A percentile compares a stretch with the other conserved stretches of the same genome.
phyloP scores from a whole-genome alignment of 257 asterid species.

The Dorcoceras hygrometricum region DNA sequence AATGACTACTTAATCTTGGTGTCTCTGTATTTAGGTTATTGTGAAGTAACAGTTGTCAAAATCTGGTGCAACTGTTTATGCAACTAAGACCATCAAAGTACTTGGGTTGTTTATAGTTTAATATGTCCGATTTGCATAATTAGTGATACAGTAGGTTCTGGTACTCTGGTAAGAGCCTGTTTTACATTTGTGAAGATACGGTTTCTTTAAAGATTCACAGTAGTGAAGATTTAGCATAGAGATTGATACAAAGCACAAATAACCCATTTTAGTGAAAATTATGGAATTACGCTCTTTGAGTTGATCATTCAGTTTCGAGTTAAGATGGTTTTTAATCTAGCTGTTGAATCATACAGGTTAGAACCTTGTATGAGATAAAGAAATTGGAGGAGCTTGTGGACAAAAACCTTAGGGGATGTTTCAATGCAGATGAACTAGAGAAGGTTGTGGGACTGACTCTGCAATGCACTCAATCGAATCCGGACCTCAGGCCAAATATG shows the following conservation, averaged over 20 bases:
- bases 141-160: no score
- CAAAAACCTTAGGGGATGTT: constrained; percentile 61
- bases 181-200: not conserved
- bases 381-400: constrained; percentile 67
- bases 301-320: not conserved
- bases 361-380: constrained; percentile 50
- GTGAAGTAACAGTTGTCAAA: no score
- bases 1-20: no score
- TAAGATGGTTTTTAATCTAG: not conserved
- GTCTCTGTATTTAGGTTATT: no score
- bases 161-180: no score
- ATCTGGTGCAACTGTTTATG: no score
- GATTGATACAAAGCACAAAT: no score
- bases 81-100: no score
- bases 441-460: constrained; percentile 60
- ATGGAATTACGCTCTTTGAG: not conserved
- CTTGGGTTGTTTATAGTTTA: no score
- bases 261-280: no score
- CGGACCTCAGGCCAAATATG: constrained; percentile 74
- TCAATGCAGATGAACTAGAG: constrained; percentile 50
- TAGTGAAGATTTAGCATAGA: not conserved
- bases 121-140: no score
- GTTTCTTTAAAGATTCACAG: not conserved
- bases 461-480: constrained; percentile 65
- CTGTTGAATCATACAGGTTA: constrained; percentile 45